Evolutionary conservation across 2,329 filamentous ascomycete species (phyloP).

Genomic region (Sclerotinia borealis): DNA sequence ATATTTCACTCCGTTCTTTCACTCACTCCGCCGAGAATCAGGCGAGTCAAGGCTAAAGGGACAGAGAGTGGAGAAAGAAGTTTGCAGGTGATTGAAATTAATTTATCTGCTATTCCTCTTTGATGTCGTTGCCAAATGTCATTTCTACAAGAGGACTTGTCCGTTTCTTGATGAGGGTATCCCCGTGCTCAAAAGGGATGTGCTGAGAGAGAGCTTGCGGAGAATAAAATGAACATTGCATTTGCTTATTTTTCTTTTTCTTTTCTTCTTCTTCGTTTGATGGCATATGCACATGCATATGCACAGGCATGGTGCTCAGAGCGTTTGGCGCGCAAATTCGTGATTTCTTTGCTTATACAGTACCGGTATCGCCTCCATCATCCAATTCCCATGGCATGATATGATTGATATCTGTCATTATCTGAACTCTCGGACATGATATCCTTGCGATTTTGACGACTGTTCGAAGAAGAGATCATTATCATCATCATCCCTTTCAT

Average conservation of each 20-base stretch:
- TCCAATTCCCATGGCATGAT: not conserved
- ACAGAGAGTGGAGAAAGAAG: not conserved
- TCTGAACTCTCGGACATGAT: constrained; percentile 4
- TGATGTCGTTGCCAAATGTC: not conserved
- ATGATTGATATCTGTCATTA: too few relatives aligned
- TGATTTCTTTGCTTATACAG: not conserved
- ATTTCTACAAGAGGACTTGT: not conserved
- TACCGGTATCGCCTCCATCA: not conserved
- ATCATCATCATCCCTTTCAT: not conserved
- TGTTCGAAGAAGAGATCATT: not conserved
- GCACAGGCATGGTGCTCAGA: too few relatives aligned
- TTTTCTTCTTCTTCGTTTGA: not conserved
- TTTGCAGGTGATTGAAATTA: constrained; percentile 4
- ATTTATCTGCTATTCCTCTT: not conserved
- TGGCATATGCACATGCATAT: not conserved
- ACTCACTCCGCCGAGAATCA: not conserved
- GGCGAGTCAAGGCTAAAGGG: not conserved
- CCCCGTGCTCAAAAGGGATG: not conserved
- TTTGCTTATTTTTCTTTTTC: too few relatives aligned
- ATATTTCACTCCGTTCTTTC: not conserved
- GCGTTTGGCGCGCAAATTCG: constrained; percentile 1
- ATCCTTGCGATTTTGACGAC: not conserved
- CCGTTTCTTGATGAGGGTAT: not conserved
- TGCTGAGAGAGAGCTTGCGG: not conserved
- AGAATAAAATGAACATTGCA: not conserved